Conservation (phyloP, 2,329 filamentous ascomycete genomes). For the Fusarium sp. region DNA sequence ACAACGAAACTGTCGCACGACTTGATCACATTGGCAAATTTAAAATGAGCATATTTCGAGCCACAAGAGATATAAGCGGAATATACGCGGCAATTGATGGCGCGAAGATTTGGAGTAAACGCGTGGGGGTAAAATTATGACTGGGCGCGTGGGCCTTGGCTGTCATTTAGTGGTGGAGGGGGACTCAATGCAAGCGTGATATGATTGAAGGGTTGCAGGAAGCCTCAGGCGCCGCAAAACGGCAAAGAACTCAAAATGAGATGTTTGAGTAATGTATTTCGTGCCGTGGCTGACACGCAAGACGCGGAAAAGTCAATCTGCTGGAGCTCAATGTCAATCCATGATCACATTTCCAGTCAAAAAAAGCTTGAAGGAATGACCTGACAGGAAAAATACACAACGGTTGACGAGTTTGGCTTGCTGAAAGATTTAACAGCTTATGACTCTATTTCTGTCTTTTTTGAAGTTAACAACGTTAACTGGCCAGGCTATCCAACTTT, state of each 20-base stretch:
- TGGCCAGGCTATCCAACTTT: no score
- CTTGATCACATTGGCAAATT: not conserved
- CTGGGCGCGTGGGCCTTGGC: no score
- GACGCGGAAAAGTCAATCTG: not conserved
- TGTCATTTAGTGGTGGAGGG: no score
- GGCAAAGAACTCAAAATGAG: not conserved
- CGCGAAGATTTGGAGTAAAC: not conserved
- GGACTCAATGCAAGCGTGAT: not conserved
- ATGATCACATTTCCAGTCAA: not conserved
- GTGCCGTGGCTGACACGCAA: fast-evolving
- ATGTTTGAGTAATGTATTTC: not conserved
- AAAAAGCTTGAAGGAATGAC: fast-evolving
- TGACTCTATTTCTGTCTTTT: no score
- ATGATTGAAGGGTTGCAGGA: not conserved
- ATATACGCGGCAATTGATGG: no score
- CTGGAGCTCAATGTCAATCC: fast-evolving
- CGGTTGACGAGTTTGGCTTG: not conserved
- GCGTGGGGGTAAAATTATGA: not conserved
- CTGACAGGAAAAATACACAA: not conserved
- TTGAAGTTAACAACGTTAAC: no score
- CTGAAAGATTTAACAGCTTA: no score
- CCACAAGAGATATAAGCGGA: not conserved
- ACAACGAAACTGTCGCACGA: not conserved
- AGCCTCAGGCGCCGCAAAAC: not conserved
- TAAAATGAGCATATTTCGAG: not conserved